Evolutionary conservation across 2,329 filamentous ascomycete genomes (phyloP).

Genomic region (Verticillium isaacii): DNA sequence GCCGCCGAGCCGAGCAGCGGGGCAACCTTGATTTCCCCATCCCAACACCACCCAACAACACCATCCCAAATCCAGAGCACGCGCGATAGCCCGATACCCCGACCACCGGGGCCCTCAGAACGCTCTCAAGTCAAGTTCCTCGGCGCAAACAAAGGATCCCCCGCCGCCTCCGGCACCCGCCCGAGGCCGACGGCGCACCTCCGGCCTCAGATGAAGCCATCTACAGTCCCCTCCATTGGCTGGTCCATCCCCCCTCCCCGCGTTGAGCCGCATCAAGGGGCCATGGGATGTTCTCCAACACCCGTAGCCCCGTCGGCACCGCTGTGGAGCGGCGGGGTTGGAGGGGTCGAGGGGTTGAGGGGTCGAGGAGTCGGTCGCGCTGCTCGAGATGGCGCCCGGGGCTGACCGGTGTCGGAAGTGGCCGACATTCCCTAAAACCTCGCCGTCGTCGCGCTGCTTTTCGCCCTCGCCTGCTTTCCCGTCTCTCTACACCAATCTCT

Average conservation of each 20-base stretch:
- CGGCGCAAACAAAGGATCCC: background rate
- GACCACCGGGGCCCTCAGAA: background rate
- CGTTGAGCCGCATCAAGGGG: background rate
- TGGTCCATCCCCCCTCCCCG: background rate
- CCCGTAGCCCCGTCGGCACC: background rate
- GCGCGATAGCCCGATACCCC: background rate
- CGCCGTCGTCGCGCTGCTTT: background rate
- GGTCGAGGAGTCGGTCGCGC: background rate
- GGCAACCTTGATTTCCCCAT: background rate
- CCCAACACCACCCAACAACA: background rate
- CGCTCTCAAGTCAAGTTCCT: background rate
- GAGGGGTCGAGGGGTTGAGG: background rate
- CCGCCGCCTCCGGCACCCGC: background rate
- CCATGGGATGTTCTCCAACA: background rate
- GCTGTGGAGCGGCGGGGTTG: conserved; percentile 2
- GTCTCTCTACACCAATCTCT: background rate
- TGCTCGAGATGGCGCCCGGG: background rate
- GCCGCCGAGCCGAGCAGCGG: background rate
- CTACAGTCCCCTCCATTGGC: background rate
- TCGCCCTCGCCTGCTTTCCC: background rate
- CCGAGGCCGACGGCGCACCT: background rate
- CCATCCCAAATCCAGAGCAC: background rate
- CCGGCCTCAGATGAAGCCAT: background rate
- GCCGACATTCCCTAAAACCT: conserved; percentile 18
- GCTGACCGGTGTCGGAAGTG: conserved; percentile 23